Evolutionary conservation across 306 rosid species (phyloP).

Genomic region (Styphnolobium japonicum): DNA sequence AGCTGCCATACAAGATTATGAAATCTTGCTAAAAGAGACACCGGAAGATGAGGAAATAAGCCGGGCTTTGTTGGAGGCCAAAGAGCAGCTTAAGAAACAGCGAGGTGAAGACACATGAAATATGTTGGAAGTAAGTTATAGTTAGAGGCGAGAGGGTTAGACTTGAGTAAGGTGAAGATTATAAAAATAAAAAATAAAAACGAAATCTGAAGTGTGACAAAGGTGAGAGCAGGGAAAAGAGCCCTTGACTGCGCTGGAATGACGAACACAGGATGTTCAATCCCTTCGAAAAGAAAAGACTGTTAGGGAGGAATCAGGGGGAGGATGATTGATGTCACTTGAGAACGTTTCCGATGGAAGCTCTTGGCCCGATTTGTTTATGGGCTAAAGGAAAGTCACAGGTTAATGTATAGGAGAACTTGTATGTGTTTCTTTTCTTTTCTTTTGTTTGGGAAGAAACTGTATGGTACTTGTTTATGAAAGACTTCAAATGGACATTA

Average conservation of each 20-base stretch:
- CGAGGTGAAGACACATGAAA: slow-evolving; percentile 13
- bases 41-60: slow-evolving; percentile 54
- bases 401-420: not conserved
- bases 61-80: slow-evolving; percentile 47
- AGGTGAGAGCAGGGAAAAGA: not conserved
- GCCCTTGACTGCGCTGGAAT: not conserved
- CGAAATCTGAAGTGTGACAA: not conserved
- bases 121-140: no score
- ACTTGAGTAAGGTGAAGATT: not conserved
- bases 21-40: slow-evolving; percentile 46
- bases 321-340: not conserved
- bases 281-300: not conserved
- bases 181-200: no score
- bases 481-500: not conserved
- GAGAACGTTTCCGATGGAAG: not conserved
- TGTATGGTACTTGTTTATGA: not conserved
- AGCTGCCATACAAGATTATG: slow-evolving; percentile 63
- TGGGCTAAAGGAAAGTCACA: not conserved
- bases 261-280: not conserved
- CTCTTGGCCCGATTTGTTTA: not conserved
- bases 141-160: no score
- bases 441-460: not conserved
- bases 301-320: not conserved
- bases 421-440: not conserved
- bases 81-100: slow-evolving; percentile 34